A percentile compares a stretch with the other conserved stretches of the same genome.
Evolutionary conservation across 768 basidiomycete genomes (phyloP).

Genomic region (Hygrophorus russula): DNA sequence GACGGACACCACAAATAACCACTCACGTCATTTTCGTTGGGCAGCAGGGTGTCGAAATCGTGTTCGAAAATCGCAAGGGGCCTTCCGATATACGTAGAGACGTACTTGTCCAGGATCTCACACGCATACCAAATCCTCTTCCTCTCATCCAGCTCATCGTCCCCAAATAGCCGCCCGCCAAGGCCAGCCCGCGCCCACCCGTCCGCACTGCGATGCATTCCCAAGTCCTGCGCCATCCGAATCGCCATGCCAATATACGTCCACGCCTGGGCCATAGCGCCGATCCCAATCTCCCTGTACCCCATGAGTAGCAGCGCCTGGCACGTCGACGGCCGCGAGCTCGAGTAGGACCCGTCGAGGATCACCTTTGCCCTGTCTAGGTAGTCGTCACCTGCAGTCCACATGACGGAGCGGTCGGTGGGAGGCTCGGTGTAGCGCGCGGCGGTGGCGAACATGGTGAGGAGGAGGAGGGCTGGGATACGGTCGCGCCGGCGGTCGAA

Average conservation of each 20-base stretch:
- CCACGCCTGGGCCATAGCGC: slow-evolving; percentile 85
- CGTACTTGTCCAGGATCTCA: slow-evolving; percentile 69
- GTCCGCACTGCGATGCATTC: slow-evolving; percentile 74
- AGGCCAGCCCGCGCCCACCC: slow-evolving; percentile 57
- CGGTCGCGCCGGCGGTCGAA: slow-evolving; percentile 31
- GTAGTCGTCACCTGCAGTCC: slow-evolving; percentile 70
- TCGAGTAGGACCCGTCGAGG: slow-evolving; percentile 56
- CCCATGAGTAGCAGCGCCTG: slow-evolving; percentile 75
- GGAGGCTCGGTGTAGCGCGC: slow-evolving; percentile 53
- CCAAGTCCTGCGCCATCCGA: slow-evolving; percentile 86
- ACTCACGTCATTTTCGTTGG: slow-evolving; percentile 46
- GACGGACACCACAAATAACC: neutral
- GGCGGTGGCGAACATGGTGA: slow-evolving; percentile 78
- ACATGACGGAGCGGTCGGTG: slow-evolving; percentile 50
- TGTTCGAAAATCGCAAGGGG: slow-evolving; percentile 65
- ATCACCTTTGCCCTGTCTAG: slow-evolving; percentile 55
- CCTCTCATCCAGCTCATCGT: slow-evolving; percentile 56
- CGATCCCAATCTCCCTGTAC: slow-evolving; percentile 80
- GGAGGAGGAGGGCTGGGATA: slow-evolving; percentile 55
- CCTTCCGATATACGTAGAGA: slow-evolving; percentile 70
- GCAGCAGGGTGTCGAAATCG: slow-evolving; percentile 67
- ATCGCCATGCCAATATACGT: slow-evolving; percentile 80
- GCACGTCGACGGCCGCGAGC: slow-evolving; percentile 62
- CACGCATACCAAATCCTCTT: slow-evolving; percentile 73
- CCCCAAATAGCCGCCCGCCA: slow-evolving; percentile 45